Conservation (phyloP, 345 rosid species). For the Erysimum cheiranthoides region DNA sequence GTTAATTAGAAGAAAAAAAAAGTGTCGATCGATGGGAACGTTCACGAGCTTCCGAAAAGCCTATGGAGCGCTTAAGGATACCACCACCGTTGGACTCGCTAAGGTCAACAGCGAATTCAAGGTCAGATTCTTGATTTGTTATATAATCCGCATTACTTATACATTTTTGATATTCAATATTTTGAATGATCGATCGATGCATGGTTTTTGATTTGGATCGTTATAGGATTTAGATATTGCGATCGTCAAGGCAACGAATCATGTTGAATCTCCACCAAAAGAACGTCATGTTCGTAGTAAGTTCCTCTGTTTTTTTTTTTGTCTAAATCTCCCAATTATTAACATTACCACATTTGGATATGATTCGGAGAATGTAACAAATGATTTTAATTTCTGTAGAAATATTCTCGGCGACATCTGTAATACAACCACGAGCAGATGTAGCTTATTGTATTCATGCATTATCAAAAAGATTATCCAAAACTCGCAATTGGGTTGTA, state of each 20-base stretch:
- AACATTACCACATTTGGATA: neutral
- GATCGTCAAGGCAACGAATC: constrained; percentile 94
- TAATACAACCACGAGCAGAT: constrained; percentile 87
- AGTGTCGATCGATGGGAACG: constrained; percentile 59
- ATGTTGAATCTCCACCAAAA: constrained; percentile 92
- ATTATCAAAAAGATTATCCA: constrained; percentile 80
- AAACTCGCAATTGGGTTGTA: constrained; percentile 89
- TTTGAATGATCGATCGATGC: neutral
- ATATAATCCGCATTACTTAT: neutral
- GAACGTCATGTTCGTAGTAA: constrained; percentile 97
- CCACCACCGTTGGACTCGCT: constrained; percentile 97
- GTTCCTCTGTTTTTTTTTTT: constrained; percentile 37
- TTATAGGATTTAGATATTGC: constrained; percentile 91
- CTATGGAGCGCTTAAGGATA: constrained; percentile 94
- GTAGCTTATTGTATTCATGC: constrained; percentile 94
- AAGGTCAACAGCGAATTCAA: constrained; percentile 98
- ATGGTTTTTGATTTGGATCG: constrained; percentile 7
- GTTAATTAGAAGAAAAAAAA: neutral
- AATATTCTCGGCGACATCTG: constrained; percentile 89
- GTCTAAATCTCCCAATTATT: neutral
- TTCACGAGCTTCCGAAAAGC: constrained; percentile 88
- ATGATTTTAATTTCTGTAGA: constrained; percentile 44
- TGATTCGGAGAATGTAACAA: neutral
- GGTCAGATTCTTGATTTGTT: constrained; percentile 49
- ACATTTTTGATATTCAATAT: neutral